Conservation (phyloP, 208 protist species). For the Trypanosoma avium region DNA sequence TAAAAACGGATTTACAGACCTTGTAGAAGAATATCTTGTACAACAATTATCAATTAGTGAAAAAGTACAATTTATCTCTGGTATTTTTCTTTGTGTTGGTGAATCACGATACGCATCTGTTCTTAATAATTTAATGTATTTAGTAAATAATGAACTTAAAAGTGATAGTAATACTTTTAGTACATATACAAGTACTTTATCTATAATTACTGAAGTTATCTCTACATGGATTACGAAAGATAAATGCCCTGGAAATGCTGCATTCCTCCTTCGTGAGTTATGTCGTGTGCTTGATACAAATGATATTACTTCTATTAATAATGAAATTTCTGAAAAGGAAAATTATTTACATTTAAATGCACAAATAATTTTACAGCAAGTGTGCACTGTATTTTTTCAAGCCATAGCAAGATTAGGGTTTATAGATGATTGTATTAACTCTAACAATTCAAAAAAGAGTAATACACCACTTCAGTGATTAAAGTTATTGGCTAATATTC, state of each 20-base stretch:
- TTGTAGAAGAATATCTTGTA: conserved; percentile 12
- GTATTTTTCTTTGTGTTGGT: conserved; percentile 1
- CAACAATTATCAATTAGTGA: not conserved
- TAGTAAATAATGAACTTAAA: not conserved
- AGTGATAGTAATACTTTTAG: not conserved
- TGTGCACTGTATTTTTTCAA: conserved; percentile 8
- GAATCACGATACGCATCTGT: not conserved
- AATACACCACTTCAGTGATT: conserved; percentile 18
- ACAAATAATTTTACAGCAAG: not conserved
- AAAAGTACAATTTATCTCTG: conserved; percentile 10
- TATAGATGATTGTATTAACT: not conserved
- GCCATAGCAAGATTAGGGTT: conserved; percentile 16
- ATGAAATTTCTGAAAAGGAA: not conserved
- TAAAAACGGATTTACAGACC: not conserved
- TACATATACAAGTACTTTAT: not conserved
- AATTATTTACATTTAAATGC: not conserved
- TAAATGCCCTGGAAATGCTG: conserved; percentile 18
- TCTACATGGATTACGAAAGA: conserved; percentile 6
- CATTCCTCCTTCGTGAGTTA: conserved; percentile 14
- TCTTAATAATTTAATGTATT: conserved; percentile 3
- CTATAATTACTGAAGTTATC: conserved; percentile 13
- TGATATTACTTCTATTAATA: not conserved
- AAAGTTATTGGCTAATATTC: conserved; percentile 23
- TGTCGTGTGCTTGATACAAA: not conserved
- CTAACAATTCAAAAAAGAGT: not conserved